A percentile compares a stretch with the other conserved stretches of the same genome.
Conservation (phyloP, 2,329 filamentous ascomycete species). For the Colletotrichum eleusines region DNA sequence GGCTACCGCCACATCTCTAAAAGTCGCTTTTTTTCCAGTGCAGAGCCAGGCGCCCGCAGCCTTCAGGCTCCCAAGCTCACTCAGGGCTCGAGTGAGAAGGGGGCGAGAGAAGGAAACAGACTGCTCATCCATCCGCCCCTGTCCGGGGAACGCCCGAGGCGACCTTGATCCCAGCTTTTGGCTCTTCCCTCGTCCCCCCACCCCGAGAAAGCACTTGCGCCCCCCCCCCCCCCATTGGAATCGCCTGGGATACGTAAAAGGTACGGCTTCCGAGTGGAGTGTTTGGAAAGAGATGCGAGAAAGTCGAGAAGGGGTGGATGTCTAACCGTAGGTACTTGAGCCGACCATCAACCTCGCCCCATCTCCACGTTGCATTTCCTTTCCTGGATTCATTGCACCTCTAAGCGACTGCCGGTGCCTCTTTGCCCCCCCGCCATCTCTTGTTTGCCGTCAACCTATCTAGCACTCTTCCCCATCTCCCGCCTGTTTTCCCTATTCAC, state of each 20-base stretch:
- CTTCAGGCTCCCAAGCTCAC: not conserved
- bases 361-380: constrained; percentile 40
- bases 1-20: constrained; percentile 36
- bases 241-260: constrained; percentile 3
- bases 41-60: not conserved
- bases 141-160: constrained; percentile 39
- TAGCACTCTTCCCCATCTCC: constrained; percentile 8
- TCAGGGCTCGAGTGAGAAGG: constrained; percentile 12
- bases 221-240: not conserved
- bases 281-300: constrained; percentile 9
- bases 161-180: constrained; percentile 25
- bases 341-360: constrained; percentile 7
- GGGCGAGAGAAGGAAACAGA: constrained; percentile 2
- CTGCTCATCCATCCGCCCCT: constrained; percentile 14
- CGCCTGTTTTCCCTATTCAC: constrained; percentile 10
- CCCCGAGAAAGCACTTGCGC: constrained; percentile 2
- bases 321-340: not conserved
- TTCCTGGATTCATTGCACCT: constrained; percentile 32
- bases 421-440: constrained; percentile 20
- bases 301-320: constrained; percentile 1
- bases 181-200: constrained; percentile 4
- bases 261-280: constrained; percentile 1
- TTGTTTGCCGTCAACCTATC: not conserved
- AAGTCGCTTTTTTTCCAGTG: constrained; percentile 22
- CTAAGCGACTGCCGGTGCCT: constrained; percentile 28